Evolutionary conservation across 345 rosid species (phyloP).

Genomic region (Bruguiera gymnorhiza): DNA sequence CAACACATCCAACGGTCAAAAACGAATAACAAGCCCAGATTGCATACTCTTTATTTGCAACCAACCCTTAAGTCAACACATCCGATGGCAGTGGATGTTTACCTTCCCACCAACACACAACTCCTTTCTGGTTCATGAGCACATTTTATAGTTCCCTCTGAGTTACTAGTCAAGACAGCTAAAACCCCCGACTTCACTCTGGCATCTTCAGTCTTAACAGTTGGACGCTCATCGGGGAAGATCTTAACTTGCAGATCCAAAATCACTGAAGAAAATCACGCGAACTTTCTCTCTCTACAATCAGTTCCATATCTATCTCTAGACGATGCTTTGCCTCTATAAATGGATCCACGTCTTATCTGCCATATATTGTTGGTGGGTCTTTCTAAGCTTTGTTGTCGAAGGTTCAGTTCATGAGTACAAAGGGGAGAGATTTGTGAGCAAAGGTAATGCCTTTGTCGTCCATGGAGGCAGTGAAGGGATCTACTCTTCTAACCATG

Average conservation of each 20-base stretch:
- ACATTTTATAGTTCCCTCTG: neutral
- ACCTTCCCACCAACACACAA: too few relatives aligned
- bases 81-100: too few relatives aligned
- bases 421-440: conserved; percentile 58
- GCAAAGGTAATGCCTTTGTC: conserved; percentile 88
- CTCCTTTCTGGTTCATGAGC: neutral
- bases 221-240: neutral
- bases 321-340: conserved; percentile 19
- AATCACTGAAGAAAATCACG: neutral
- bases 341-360: conserved; percentile 20
- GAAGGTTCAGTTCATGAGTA: conserved; percentile 89
- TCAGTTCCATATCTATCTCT: conserved; percentile 5
- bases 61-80: too few relatives aligned
- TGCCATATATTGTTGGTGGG: conserved; percentile 23
- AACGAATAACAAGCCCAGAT: too few relatives aligned
- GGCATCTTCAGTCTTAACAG: neutral
- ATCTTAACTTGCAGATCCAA: conserved; percentile 41
- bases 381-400: conserved; percentile 15
- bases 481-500: conserved; percentile 63
- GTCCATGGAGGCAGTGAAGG: conserved; percentile 97
- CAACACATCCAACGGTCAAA: conserved; percentile 7
- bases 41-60: too few relatives aligned
- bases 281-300: neutral
- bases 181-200: neutral
- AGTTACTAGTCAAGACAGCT: neutral